Percentiles rank a stretch among this genome's conserved stretches.
phyloP scores from a whole-genome alignment of 2,329 filamentous ascomycete genomes.

The Aspergillus felis region DNA sequence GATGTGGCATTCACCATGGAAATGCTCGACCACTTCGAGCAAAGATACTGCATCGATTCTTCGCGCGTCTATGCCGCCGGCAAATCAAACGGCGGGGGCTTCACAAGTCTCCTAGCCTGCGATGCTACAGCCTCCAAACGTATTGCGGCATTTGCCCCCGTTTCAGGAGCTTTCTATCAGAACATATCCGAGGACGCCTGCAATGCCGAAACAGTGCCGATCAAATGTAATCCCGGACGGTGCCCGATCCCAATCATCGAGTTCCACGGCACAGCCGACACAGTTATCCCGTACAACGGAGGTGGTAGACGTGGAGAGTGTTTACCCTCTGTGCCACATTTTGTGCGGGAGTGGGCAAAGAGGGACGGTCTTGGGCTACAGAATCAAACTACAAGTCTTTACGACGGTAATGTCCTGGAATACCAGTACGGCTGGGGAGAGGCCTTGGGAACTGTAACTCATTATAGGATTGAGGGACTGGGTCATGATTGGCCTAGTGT shows the following conservation, averaged over 20 bases:
- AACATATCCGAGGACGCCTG: slow-evolving; percentile 17
- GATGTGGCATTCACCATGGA: slow-evolving; percentile 46
- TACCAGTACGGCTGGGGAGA: slow-evolving; percentile 8
- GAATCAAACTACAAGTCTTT: slow-evolving; percentile 3
- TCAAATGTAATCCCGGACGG: slow-evolving; percentile 25
- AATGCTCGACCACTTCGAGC: slow-evolving; percentile 38
- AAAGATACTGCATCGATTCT: slow-evolving; percentile 45
- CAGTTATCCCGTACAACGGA: slow-evolving; percentile 39
- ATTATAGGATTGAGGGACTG: slow-evolving; percentile 12
- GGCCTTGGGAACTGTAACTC: slow-evolving; percentile 7
- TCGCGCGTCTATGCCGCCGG: slow-evolving; percentile 45
- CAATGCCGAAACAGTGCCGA: slow-evolving; percentile 10
- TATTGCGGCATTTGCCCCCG: slow-evolving; percentile 50
- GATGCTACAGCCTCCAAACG: slow-evolving; percentile 36
- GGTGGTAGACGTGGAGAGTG: slow-evolving; percentile 18
- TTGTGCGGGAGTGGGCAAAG: slow-evolving; percentile 17
- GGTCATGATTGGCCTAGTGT: slow-evolving; percentile 21
- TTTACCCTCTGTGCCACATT: slow-evolving; percentile 20
- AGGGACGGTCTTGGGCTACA: slow-evolving; percentile 20
- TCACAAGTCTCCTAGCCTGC: slow-evolving; percentile 48
- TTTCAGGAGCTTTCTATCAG: slow-evolving; percentile 46
- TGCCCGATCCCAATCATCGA: slow-evolving; percentile 28
- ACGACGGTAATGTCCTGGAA: slow-evolving; percentile 2
- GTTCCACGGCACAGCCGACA: slow-evolving; percentile 20
- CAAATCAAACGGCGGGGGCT: slow-evolving; percentile 55